phyloP scores from a whole-genome alignment of 108 stramenopile genomes.

The Heterococcus sp. region DNA sequence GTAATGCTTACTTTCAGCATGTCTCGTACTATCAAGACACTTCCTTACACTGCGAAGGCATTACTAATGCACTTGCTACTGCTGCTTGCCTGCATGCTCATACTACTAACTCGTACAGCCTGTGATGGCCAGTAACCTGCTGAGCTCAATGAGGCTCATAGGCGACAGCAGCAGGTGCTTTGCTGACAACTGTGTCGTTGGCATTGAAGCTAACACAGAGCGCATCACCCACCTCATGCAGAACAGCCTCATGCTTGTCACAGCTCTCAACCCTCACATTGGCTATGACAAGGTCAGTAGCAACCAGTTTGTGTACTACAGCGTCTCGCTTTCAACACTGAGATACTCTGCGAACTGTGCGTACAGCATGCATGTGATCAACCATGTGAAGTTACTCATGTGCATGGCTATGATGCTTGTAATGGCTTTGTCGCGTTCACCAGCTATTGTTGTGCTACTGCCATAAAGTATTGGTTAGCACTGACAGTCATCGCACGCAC shows the following conservation, averaged over 20 bases:
- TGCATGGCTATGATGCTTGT: neutral
- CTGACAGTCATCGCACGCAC: too few relatives aligned
- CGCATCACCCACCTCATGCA: constrained; percentile 78
- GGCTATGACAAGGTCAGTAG: constrained; percentile 95
- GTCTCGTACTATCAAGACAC: too few relatives aligned
- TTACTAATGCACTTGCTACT: too few relatives aligned
- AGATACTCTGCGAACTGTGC: neutral
- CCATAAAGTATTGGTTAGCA: too few relatives aligned
- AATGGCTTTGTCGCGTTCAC: too few relatives aligned
- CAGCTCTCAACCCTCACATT: constrained; percentile 94
- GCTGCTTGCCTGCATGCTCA: too few relatives aligned
- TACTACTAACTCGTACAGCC: neutral
- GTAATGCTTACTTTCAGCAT: too few relatives aligned
- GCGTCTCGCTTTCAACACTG: neutral
- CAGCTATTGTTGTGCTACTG: too few relatives aligned
- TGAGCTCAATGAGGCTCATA: constrained; percentile 84
- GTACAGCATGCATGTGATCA: neutral
- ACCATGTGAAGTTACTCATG: neutral
- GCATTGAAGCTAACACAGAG: constrained; percentile 71
- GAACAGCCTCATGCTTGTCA: constrained; percentile 92
- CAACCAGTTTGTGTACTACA: neutral
- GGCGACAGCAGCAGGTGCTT: constrained; percentile 82
- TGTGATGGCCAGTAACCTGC: constrained; percentile 64
- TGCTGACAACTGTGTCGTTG: constrained; percentile 79
- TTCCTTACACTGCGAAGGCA: too few relatives aligned